Conservation (phyloP, 2,329 filamentous ascomycete species). For the Grosmannia serpens region DNA sequence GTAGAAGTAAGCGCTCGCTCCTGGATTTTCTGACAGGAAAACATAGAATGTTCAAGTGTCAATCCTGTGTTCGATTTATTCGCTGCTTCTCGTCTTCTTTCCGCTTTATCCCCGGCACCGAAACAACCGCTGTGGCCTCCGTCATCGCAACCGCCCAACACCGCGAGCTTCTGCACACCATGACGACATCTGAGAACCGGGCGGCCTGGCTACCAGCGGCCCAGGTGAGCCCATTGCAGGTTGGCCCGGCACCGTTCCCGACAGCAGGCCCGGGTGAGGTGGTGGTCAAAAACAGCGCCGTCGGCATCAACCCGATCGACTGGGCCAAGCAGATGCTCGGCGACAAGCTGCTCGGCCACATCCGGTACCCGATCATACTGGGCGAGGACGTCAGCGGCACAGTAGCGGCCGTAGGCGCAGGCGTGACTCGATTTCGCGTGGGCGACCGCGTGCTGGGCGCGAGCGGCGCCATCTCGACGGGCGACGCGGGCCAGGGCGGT, state of each 20-base stretch:
- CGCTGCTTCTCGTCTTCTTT: neutral
- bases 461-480: constrained; percentile 13
- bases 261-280: constrained; percentile 10
- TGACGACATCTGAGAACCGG: neutral
- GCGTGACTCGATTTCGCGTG: constrained; percentile 6
- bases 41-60: neutral
- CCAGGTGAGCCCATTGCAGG: neutral
- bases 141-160: neutral
- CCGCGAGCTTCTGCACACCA: neutral
- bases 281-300: constrained; percentile 18
- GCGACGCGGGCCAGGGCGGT: constrained; percentile 13
- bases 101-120: neutral
- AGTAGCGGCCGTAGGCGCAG: constrained; percentile 20
- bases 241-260: neutral
- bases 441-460: constrained; percentile 23
- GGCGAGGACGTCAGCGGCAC: constrained; percentile 24
- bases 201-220: neutral
- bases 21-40: neutral
- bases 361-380: constrained; percentile 22
- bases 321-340: constrained; percentile 18
- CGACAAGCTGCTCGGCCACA: constrained; percentile 15
- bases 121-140: neutral
- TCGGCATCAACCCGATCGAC: constrained; percentile 24
- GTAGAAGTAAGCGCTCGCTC: neutral
- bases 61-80: neutral